Evolutionary conservation across 176 grass and related monocot genomes (phyloP), one percentile per base, ranked within the genome.

Genomic region (Bolboschoenus planiculmis): DNA sequence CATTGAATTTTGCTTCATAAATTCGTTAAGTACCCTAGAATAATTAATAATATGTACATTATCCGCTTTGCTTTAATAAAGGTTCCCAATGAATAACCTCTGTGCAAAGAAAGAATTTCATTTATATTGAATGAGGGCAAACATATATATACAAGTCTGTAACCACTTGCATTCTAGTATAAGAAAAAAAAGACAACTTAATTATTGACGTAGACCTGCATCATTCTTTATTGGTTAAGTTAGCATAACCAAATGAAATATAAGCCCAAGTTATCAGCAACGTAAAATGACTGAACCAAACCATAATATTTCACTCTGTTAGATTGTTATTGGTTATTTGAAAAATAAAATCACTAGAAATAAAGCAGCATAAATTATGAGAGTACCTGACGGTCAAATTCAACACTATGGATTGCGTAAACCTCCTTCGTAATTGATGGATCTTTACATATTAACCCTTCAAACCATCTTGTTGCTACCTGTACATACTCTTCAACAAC

Each of bases 371-470:
- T 29, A 29, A 24, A 50, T 30, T 21, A 20, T 24, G 84, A 78
- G 59, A 37, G 78, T 97, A 94, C 95, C 89, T 95, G 90, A 58
- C 95, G 92, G 77, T 98, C 95, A 91, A 93, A 95, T 47, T 98
- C 92, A 57, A 91, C 90, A 87, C 83, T 90, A 81, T 97, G 88
- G 43, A 95, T 39, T 18, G 79, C 87, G 84, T 98, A 98, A 59
- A 98, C 85, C 92, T 98, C 92, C 50, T 93, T 94, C 47, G 90
- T 93, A 83, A 95, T 92, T 79, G 86, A 94, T 81, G 87, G 64
- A 83, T 95, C 90, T 86, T 93, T 94, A 85, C 75, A 58, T 58
- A 93, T 48, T 21, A 98, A 86, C 5, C 95, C 92, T 31, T 95
- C 89, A 87, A 93, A 83, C 95, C 95, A 98, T 85, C 83, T 93